Conservation (phyloP, 768 basidiomycete genomes). For the Tylopilus subfusipes region DNA sequence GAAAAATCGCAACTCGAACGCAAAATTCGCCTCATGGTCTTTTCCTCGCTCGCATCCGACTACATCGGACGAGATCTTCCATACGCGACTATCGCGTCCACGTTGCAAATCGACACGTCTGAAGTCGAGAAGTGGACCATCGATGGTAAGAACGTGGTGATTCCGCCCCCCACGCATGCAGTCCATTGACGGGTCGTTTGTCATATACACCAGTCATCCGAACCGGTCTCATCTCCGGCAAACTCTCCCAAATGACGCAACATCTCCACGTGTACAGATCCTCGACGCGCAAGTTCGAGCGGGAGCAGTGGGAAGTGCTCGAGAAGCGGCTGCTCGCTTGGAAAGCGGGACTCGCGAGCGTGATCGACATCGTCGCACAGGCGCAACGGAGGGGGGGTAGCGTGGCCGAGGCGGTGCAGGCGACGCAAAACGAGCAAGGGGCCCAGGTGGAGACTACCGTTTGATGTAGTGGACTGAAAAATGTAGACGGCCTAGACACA, state of each 20-base stretch:
- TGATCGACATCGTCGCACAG: constrained; percentile 65
- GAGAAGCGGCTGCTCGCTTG: constrained; percentile 73
- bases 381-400: constrained; percentile 42
- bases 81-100: constrained; percentile 65
- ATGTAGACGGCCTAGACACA: not conserved
- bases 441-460: constrained; percentile 19
- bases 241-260: constrained; percentile 78
- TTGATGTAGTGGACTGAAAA: constrained; percentile 8
- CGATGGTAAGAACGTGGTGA: constrained; percentile 53
- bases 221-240: constrained; percentile 71
- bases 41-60: constrained; percentile 74
- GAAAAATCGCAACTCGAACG: constrained; percentile 58
- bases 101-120: constrained; percentile 57
- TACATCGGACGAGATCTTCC: constrained; percentile 71
- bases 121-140: constrained; percentile 87
- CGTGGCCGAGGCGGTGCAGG: constrained; percentile 21
- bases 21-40: constrained; percentile 75
- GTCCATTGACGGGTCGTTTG: not conserved
- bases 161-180: no score
- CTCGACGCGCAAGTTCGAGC: constrained; percentile 71
- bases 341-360: constrained; percentile 67
- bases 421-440: constrained; percentile 21
- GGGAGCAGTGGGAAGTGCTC: constrained; percentile 74
- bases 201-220: constrained; percentile 74
- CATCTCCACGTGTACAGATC: constrained; percentile 71